Evolutionary conservation across 345 rosid genomes (phyloP).

Genomic region (Populus euphratica): DNA sequence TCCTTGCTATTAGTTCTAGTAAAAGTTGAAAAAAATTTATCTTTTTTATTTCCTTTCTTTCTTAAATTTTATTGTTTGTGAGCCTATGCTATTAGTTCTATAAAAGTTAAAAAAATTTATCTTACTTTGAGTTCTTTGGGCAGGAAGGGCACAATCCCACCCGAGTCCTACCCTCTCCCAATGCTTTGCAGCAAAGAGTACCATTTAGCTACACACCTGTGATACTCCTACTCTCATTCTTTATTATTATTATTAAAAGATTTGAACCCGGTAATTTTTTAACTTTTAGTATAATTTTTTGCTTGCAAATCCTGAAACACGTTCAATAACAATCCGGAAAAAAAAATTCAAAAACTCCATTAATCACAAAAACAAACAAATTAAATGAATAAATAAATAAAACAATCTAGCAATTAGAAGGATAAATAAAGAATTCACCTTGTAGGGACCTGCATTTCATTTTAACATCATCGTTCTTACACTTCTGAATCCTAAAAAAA

Average conservation of each 20-base stretch:
- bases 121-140: neutral
- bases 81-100: no score
- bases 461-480: constrained; percentile 8
- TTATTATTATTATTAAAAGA: neutral
- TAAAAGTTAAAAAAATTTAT: neutral
- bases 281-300: constrained; percentile 3
- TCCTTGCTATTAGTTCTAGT: neutral
- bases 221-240: neutral
- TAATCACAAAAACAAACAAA: neutral
- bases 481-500: constrained; percentile 72
- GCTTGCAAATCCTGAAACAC: constrained; percentile 14
- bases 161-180: neutral
- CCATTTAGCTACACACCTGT: no score
- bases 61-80: no score
- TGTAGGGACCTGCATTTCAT: constrained; percentile 37
- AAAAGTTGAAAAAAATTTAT: no score
- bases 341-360: neutral
- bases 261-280: neutral
- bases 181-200: neutral
- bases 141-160: neutral
- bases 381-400: neutral
- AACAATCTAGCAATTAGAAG: neutral
- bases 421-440: constrained; percentile 36
- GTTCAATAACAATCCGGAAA: neutral
- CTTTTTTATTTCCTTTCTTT: no score